Evolutionary conservation across 345 rosid species (phyloP).

Genomic region (Eucalyptus brandiana): DNA sequence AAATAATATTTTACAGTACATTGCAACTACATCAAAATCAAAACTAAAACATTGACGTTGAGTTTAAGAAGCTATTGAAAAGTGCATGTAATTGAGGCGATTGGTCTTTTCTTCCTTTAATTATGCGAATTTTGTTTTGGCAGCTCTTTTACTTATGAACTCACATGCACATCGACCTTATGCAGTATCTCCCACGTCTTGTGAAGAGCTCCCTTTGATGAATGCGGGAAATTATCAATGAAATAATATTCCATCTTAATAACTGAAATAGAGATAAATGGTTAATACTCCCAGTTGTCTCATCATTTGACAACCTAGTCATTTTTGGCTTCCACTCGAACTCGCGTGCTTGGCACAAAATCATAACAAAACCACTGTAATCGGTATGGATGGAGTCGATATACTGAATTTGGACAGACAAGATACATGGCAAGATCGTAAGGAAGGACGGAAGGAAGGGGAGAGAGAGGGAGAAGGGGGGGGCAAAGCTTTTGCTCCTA

Average conservation of each 20-base stretch:
- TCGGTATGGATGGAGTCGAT: too few species aligned
- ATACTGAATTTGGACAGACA: background rate
- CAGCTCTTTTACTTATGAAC: background rate
- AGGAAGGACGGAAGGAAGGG: too few species aligned
- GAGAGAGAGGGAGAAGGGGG: too few species aligned
- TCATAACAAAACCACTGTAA: too few species aligned
- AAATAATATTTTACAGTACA: background rate
- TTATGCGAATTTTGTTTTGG: background rate
- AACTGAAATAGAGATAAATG: background rate
- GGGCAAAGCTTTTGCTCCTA: too few species aligned
- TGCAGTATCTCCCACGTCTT: background rate
- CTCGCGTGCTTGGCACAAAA: background rate
- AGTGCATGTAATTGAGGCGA: background rate
- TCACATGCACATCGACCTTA: background rate
- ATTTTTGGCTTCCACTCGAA: background rate
- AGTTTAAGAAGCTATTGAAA: background rate
- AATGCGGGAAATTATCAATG: background rate
- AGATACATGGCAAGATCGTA: background rate
- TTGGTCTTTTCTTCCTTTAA: background rate
- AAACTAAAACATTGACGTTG: background rate
- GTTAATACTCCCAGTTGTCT: rapidly evolving
- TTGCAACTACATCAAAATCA: background rate
- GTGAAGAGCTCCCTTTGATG: background rate
- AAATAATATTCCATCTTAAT: background rate
- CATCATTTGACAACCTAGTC: background rate